These are phyloP conservation scores for Hypomyces perniciosus DNA, from an alignment of 2,329 filamentous ascomycete genomes.

Conservation along the genomic window DNA sequence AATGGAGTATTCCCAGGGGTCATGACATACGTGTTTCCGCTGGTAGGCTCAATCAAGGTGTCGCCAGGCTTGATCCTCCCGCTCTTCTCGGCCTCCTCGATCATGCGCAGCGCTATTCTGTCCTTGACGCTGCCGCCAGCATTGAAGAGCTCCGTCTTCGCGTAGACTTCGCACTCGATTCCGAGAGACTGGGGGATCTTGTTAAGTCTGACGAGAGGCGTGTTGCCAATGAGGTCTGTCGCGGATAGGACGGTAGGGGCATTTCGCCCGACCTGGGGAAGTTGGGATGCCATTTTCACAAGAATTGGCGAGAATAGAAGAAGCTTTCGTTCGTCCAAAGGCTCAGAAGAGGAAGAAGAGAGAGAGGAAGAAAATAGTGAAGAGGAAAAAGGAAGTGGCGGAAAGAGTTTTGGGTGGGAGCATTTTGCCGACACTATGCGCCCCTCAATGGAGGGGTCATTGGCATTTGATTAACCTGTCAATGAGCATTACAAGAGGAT, in stretches of 20 bases:
- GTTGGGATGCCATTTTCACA: slow-evolving; percentile 17
- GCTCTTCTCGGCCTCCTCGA: slow-evolving; percentile 85
- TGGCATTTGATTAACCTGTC: no score
- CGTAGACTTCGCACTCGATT: slow-evolving; percentile 83
- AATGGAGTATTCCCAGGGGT: slow-evolving; percentile 13
- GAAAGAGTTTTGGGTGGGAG: neutral
- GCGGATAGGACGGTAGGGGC: slow-evolving; percentile 52
- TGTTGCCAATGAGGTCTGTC: slow-evolving; percentile 88
- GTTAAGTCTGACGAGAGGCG: slow-evolving; percentile 90
- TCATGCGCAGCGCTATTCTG: slow-evolving; percentile 92
- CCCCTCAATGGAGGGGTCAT: slow-evolving; percentile 4
- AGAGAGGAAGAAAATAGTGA: neutral
- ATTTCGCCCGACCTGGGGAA: slow-evolving; percentile 28
- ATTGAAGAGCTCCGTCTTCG: slow-evolving; percentile 90
- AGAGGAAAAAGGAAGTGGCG: neutral
- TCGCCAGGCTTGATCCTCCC: slow-evolving; percentile 96
- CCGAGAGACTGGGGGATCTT: slow-evolving; percentile 87
- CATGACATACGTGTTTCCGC: slow-evolving; percentile 70
- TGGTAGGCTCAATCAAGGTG: slow-evolving; percentile 95
- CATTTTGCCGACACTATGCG: slow-evolving; percentile 10
- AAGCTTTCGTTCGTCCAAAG: neutral
- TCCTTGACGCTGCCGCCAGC: slow-evolving; percentile 92
- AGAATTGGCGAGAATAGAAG: neutral
- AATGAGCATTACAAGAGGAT: no score
- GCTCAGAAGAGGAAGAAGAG: neutral